phyloP scores from a whole-genome alignment of 23 red algal species.

The Gracilaria domingensis region DNA sequence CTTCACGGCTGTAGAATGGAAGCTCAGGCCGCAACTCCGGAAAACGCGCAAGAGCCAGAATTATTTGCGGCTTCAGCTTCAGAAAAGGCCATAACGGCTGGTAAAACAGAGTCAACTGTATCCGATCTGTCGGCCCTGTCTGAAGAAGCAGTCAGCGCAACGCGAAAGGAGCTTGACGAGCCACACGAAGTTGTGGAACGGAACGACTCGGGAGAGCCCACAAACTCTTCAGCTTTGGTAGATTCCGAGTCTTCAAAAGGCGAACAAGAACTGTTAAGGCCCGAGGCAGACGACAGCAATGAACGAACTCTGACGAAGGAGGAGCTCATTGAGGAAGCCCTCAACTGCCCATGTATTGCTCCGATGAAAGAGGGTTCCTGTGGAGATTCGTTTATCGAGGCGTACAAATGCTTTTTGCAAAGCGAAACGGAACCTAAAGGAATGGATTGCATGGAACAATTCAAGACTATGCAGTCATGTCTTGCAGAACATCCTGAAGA shows the following conservation, averaged over 20 bases:
- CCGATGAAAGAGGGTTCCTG: constrained; percentile 95
- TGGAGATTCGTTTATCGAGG: constrained; percentile 88
- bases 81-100: constrained; percentile 39
- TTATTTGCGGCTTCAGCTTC: constrained; percentile 52
- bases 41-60: constrained; percentile 41
- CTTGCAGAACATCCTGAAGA: constrained; percentile 96
- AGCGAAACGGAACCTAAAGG: constrained; percentile 95
- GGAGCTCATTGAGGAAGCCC: constrained; percentile 74
- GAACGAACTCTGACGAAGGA: constrained; percentile 45
- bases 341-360: constrained; percentile 95
- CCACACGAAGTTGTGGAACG: not conserved
- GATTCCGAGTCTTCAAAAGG: not conserved
- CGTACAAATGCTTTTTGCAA: constrained; percentile 99
- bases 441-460: constrained; percentile 88
- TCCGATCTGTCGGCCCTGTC: constrained; percentile 43
- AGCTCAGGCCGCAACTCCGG: not conserved
- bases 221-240: not conserved
- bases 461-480: constrained; percentile 89
- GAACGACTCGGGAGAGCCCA: not conserved
- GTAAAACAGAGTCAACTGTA: not conserved
- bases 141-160: constrained; percentile 1
- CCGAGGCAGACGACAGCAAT: not conserved
- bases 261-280: not conserved
- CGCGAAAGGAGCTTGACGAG: not conserved
- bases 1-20: not conserved